These are phyloP conservation scores for Thermothelomyces thermophilus DNA, from an alignment of 2,329 filamentous ascomycete species.

Conservation along the genomic window DNA sequence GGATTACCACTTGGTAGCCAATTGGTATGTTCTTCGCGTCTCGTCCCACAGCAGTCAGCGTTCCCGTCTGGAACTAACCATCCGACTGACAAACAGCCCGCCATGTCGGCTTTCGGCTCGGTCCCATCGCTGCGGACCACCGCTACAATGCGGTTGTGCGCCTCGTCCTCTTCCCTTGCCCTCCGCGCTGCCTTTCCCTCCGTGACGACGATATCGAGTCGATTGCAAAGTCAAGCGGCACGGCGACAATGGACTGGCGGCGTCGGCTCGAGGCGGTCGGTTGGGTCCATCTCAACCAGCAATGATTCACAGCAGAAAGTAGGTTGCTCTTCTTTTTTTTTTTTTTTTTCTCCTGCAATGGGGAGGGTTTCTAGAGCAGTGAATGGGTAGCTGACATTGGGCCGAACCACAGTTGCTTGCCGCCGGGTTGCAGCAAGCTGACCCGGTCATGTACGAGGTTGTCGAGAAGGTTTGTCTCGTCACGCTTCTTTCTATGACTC, in stretches of 20 bases:
- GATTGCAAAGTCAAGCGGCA: slow-evolving; percentile 7
- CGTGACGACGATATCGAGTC: not conserved
- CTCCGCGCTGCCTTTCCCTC: not conserved
- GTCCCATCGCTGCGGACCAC: slow-evolving; percentile 42
- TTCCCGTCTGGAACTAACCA: not conserved
- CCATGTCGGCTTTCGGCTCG: slow-evolving; percentile 41
- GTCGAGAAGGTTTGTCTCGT: slow-evolving; percentile 67
- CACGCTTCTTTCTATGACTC: rapidly evolving
- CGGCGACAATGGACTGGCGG: slow-evolving; percentile 4
- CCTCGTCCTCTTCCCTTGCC: slow-evolving; percentile 31
- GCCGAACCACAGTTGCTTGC: slow-evolving; percentile 66
- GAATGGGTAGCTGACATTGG: not conserved
- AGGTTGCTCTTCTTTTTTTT: too few relatives aligned
- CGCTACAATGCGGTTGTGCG: slow-evolving; percentile 33
- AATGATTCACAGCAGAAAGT: slow-evolving; percentile 57
- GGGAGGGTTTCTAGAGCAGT: not conserved
- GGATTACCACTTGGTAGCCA: not conserved
- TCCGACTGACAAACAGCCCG: slow-evolving; percentile 1
- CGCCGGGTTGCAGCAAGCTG: slow-evolving; percentile 71
- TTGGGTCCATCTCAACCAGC: slow-evolving; percentile 43
- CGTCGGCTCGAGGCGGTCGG: slow-evolving; percentile 31
- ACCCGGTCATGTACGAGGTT: slow-evolving; percentile 81
- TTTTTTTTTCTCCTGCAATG: not conserved
- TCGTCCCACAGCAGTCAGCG: not conserved
- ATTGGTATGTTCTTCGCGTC: not conserved